Percentiles rank a stretch among this genome's conserved stretches.
These are phyloP conservation scores for Dalechampia spathulata DNA, from an alignment of 441 rosid species.

Conservation along the genomic window DNA sequence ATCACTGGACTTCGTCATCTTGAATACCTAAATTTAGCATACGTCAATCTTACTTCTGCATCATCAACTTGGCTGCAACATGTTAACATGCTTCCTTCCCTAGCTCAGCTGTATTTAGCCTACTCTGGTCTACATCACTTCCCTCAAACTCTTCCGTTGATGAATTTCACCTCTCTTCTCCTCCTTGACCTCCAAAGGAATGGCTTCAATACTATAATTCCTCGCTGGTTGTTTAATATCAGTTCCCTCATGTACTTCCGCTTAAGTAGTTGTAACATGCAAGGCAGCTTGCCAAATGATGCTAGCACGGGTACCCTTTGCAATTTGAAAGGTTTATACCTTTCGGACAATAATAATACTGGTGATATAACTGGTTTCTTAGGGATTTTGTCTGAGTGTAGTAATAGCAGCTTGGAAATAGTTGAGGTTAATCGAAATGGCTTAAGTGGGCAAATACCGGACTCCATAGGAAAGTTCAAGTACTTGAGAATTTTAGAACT, in stretches of 20 bases:
- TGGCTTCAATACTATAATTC: conserved; percentile 6
- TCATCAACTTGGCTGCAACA: conserved; percentile 18
- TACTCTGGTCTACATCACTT: conserved; percentile 1
- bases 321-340: conserved; percentile 5
- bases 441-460: conserved; percentile 21
- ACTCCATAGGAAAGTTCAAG: background rate
- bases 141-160: conserved; percentile 8
- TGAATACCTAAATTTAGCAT: conserved; percentile 14
- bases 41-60: conserved; percentile 13
- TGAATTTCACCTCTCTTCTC: conserved; percentile 9
- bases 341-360: conserved; percentile 2
- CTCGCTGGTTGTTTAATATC: conserved; percentile 11
- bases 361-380: conserved; percentile 24
- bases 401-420: conserved; percentile 22
- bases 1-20: conserved; percentile 14
- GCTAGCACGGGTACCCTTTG: conserved; percentile 7
- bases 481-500: conserved; percentile 4
- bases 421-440: conserved; percentile 25
- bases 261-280: background rate
- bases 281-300: background rate
- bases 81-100: conserved; percentile 19
- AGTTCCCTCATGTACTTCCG: conserved; percentile 6
- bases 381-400: conserved; percentile 20
- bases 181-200: conserved; percentile 17
- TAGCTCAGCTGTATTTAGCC: conserved; percentile 16